These are phyloP conservation scores for Aspergillus hortae DNA, from an alignment of 2,329 filamentous ascomycete genomes.

Conservation along the genomic window DNA sequence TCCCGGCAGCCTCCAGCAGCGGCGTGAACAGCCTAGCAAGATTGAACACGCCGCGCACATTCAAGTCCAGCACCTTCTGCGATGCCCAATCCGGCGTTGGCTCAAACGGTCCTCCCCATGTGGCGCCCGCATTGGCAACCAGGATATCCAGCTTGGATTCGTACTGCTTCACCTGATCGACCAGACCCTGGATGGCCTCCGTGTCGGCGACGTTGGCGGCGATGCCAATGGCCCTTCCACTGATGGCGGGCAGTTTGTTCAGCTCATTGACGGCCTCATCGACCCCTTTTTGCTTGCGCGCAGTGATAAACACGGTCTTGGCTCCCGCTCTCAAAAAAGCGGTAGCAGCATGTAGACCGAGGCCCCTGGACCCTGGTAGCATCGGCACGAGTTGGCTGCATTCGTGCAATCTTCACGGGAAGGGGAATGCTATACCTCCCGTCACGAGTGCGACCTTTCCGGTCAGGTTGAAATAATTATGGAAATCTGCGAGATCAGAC, in stretches of 20 bases:
- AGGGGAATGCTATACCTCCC: slow-evolving; percentile 1
- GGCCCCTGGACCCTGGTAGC: slow-evolving; percentile 7
- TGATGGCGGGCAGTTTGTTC: slow-evolving; percentile 8
- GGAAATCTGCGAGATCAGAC: slow-evolving; percentile 7
- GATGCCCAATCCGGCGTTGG: slow-evolving; percentile 10
- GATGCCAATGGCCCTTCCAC: slow-evolving; percentile 9
- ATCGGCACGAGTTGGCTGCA: not conserved
- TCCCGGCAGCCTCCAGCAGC: too few relatives aligned
- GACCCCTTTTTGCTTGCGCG: slow-evolving; percentile 6
- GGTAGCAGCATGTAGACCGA: slow-evolving; percentile 11
- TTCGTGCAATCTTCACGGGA: not conserved
- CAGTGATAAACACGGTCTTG: slow-evolving; percentile 11
- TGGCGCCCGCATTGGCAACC: slow-evolving; percentile 10
- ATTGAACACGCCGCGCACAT: slow-evolving; percentile 12
- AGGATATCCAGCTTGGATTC: slow-evolving; percentile 9
- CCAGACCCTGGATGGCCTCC: slow-evolving; percentile 7
- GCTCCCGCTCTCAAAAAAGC: slow-evolving; percentile 6
- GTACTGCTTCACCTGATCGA: not conserved
- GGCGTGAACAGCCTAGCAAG: too few relatives aligned
- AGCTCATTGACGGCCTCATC: slow-evolving; percentile 6
- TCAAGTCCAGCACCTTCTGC: slow-evolving; percentile 9
- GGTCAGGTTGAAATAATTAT: slow-evolving; percentile 6
- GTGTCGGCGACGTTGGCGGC: slow-evolving; percentile 7
- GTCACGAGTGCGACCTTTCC: slow-evolving; percentile 12
- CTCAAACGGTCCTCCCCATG: slow-evolving; percentile 13